A percentile compares a stretch with the other conserved stretches of the same genome.
Evolutionary conservation across 768 basidiomycete species (phyloP).

Genomic region (Porpolomopsis calyptriformis): DNA sequence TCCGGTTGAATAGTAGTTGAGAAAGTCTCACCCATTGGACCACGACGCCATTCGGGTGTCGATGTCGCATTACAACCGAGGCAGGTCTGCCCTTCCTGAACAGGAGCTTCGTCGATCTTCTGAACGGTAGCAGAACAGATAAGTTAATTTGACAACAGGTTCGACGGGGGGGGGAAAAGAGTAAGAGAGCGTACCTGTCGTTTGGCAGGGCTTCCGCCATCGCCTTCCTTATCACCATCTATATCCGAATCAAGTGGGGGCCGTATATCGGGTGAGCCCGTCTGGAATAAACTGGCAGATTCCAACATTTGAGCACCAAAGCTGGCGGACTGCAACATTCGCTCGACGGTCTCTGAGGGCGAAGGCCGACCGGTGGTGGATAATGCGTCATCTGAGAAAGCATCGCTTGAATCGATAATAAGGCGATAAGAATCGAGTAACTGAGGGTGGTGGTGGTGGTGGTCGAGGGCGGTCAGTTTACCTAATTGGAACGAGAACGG

Average conservation of each 20-base stretch:
- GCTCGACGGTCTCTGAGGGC: constrained; percentile 26
- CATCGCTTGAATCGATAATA: constrained; percentile 7
- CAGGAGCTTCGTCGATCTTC: constrained; percentile 34
- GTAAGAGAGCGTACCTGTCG: constrained; percentile 2
- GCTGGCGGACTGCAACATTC: constrained; percentile 34
- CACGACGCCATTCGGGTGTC: constrained; percentile 80
- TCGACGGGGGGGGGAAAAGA: not conserved
- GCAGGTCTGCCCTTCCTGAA: constrained; percentile 61
- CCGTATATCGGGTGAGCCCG: constrained; percentile 8
- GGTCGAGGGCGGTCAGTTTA: not conserved
- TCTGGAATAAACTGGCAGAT: constrained; percentile 16
- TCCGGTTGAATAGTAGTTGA: constrained; percentile 1
- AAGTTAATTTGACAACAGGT: not conserved
- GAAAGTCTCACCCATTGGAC: constrained; percentile 57
- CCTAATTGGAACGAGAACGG: not conserved
- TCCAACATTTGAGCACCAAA: constrained; percentile 38
- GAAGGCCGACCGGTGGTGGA: constrained; percentile 2
- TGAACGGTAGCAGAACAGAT: constrained; percentile 1
- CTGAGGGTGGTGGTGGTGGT: too few relatives aligned
- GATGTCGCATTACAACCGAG: constrained; percentile 75
- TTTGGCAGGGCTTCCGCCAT: constrained; percentile 1
- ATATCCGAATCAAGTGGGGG: constrained; percentile 1
- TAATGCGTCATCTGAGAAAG: constrained; percentile 2
- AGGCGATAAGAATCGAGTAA: constrained; percentile 9
- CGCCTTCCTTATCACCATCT: not conserved